Conservation (phyloP, 2,329 filamentous ascomycete species). For the Aschersonia sp. region DNA sequence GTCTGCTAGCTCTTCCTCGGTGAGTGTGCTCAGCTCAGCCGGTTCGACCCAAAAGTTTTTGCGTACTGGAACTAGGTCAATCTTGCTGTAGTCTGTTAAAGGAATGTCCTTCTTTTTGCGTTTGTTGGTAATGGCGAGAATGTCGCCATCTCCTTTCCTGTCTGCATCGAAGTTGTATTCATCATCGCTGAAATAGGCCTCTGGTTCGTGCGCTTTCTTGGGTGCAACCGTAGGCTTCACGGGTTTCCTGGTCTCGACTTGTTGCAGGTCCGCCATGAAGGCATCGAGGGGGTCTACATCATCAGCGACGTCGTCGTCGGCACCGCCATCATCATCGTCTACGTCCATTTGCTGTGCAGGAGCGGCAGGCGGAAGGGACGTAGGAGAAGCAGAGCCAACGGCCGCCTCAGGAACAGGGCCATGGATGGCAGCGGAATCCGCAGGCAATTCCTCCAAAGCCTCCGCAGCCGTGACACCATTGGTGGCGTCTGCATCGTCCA, state of each 20-base stretch:
- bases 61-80: conserved; percentile 71
- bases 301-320: conserved; percentile 53
- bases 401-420: neutral
- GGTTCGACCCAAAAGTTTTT: conserved; percentile 95
- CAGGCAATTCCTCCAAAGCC: neutral
- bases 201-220: conserved; percentile 50
- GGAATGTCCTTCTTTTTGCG: conserved; percentile 96
- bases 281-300: conserved; percentile 85
- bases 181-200: conserved; percentile 81
- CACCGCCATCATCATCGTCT: conserved; percentile 20
- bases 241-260: conserved; percentile 34
- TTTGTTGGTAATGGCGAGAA: conserved; percentile 42
- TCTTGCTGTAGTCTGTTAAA: conserved; percentile 69
- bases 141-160: conserved; percentile 30
- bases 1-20: conserved; percentile 67
- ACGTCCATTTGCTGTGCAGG: conserved; percentile 37
- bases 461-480: conserved; percentile 6
- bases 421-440: conserved; percentile 3
- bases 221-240: conserved; percentile 18
- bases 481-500: conserved; percentile 10
- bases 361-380: neutral
- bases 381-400: neutral
- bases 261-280: conserved; percentile 69
- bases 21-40: conserved; percentile 67
- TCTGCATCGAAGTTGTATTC: conserved; percentile 45